Conservation (phyloP, 345 rosid species). For the Salix exigua region DNA sequence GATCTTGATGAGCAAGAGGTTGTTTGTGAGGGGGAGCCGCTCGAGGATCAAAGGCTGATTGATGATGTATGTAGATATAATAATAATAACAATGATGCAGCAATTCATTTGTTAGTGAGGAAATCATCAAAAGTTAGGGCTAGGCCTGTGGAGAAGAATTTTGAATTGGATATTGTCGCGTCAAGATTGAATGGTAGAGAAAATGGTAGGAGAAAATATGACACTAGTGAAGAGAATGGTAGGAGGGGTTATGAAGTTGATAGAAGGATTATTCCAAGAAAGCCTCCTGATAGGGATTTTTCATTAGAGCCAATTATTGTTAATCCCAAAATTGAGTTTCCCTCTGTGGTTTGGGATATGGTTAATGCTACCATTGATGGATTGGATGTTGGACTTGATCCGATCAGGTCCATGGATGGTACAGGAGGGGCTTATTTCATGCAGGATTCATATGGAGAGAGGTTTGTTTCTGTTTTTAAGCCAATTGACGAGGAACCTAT, state of each 20-base stretch:
- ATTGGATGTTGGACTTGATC: constrained; percentile 26
- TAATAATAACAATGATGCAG: constrained; percentile 37
- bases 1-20: constrained; percentile 59
- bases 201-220: constrained; percentile 18
- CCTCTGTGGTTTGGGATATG: constrained; percentile 32
- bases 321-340: constrained; percentile 29
- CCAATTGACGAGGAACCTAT: constrained; percentile 50
- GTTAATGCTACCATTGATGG: constrained; percentile 34
- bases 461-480: constrained; percentile 44
- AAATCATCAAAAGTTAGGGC: constrained; percentile 58
- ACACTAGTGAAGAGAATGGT: constrained; percentile 17
- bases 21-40: constrained; percentile 57
- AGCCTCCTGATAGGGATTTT: constrained; percentile 13
- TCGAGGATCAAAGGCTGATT: constrained; percentile 63
- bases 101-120: constrained; percentile 54
- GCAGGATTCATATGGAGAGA: constrained; percentile 35
- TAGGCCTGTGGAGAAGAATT: constrained; percentile 61
- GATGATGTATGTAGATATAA: constrained; percentile 44
- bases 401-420: constrained; percentile 43
- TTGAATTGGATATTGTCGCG: constrained; percentile 58
- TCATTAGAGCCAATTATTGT: constrained; percentile 32
- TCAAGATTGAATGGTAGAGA: constrained; percentile 22
- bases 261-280: constrained; percentile 5
- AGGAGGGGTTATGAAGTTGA: constrained; percentile 15
- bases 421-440: constrained; percentile 48